These are phyloP conservation scores for Trypanosoma lewisi DNA, from an alignment of 208 protist species.

Conservation along the genomic window DNA sequence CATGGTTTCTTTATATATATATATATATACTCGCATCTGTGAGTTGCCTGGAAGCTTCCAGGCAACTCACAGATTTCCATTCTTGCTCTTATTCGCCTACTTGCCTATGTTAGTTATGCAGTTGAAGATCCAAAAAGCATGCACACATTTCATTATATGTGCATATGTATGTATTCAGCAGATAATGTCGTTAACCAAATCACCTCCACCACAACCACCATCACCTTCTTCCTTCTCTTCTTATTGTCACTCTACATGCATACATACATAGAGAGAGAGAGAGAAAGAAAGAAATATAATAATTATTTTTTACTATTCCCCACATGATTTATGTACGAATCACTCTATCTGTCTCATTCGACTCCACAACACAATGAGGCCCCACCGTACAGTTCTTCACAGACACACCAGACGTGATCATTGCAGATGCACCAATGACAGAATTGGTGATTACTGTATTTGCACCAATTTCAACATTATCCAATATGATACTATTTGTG, in stretches of 20 bases:
- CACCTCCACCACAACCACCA: too few relatives aligned
- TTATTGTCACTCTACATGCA: background rate
- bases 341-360: constrained; percentile 38
- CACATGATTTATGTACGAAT: constrained; percentile 10
- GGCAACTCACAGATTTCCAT: too few relatives aligned
- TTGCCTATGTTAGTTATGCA: too few relatives aligned
- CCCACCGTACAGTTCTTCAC: constrained; percentile 54
- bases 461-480: constrained; percentile 65
- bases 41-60: too few relatives aligned
- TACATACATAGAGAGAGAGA: background rate
- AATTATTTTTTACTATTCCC: background rate
- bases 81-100: background rate
- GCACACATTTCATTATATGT: too few relatives aligned
- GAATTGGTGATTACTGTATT: constrained; percentile 45
- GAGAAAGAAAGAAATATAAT: background rate
- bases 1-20: too few relatives aligned
- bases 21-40: too few relatives aligned
- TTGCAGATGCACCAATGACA: constrained; percentile 58
- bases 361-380: constrained; percentile 56
- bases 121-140: too few relatives aligned
- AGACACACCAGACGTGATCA: constrained; percentile 36
- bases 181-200: too few relatives aligned
- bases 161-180: background rate
- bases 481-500: constrained; percentile 71
- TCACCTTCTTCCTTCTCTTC: background rate